Evolutionary conservation across 495 filamentous ascomycete species (phyloP).

Genomic region (Penicillium lividum): DNA sequence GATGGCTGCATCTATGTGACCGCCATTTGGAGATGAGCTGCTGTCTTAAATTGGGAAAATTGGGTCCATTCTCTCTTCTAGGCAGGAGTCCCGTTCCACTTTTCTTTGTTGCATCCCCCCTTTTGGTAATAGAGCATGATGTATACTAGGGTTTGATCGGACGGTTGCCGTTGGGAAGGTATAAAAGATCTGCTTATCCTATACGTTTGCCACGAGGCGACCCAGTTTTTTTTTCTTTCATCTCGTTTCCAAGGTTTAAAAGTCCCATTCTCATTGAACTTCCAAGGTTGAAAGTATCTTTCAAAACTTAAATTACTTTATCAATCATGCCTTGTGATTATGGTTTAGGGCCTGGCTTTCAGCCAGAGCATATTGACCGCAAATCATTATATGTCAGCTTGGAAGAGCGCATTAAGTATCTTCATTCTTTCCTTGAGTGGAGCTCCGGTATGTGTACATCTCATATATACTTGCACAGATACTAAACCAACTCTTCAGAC

Average conservation of each 20-base stretch:
- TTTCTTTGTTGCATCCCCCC: conserved; percentile 1
- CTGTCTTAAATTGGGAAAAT: conserved; percentile 6
- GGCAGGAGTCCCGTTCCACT: conserved; percentile 13
- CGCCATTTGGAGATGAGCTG: conserved; percentile 6
- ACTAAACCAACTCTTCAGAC: conserved; percentile 37
- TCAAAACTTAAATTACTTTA: background rate
- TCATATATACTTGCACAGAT: background rate
- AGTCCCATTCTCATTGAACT: too few relatives aligned
- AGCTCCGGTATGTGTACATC: conserved; percentile 53
- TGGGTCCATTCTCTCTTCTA: conserved; percentile 13
- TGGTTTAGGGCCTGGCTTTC: conserved; percentile 23
- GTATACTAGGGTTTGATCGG: conserved; percentile 2
- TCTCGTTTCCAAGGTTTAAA: background rate
- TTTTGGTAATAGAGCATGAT: conserved; percentile 4
- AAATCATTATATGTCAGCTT: conserved; percentile 68
- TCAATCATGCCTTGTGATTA: conserved; percentile 4
- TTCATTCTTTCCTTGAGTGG: conserved; percentile 74
- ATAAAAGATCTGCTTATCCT: conserved; percentile 20
- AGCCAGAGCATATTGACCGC: conserved; percentile 61
- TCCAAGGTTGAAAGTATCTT: too few relatives aligned
- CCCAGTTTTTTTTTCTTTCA: conserved; percentile 17
- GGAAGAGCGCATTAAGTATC: conserved; percentile 66
- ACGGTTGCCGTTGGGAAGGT: conserved; percentile 11
- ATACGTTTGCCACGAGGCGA: conserved; percentile 22
- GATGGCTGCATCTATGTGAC: background rate